Base-by-base conservation (phyloP, 805 yeast species). In the Wickerhamomyces hampshirensis region DNA sequence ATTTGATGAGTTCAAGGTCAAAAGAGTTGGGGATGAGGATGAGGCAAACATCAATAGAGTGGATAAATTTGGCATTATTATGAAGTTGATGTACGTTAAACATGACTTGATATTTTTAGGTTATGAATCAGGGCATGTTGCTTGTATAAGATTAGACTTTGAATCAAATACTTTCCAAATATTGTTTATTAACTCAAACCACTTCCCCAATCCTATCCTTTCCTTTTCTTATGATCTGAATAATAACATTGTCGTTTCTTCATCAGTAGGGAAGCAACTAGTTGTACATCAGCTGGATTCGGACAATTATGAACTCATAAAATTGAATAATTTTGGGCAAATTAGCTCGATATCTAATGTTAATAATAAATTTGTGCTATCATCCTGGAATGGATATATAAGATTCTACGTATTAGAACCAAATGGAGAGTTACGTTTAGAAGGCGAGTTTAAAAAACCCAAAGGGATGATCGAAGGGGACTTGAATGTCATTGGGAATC, bases 51-150 rank as follows among this genome's bases (percentile, higher is more conserved):
- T 35, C 4, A 40, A 38, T 32, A 50, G 51, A 28, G 43, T 28
- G 13, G 52, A 48, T 19, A 75, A 68, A 12, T 66, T 73, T 23
- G 94, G 94, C 2, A 80, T 84, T 28, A 71, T 82, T 11, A 83
- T 86, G 87, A 70, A 66, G 31, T 47, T 81, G 3, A 41, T 51
- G 1, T 69, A 75, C 57, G 47, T 69, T 1, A 48, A 47, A 9
- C 23, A 35, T 4, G 46, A 51, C 3, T 38, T 56, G 1, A 50
- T 76, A 13, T 56, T 58, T 13, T 63, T 80, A 5, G 95, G 94
- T 1, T 85, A 72, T 51, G 95, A 85, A 53, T 78, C 84, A 13
- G 95, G 95, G 0, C 78, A 74, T 46, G 66, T 76, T 6, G 58
- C 61, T 1, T 47, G 59, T 1, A 60, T 51, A 19, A 34, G 45